Base-by-base conservation (phyloP, 495 filamentous ascomycete genomes). In the Penicillium malachiteum region DNA sequence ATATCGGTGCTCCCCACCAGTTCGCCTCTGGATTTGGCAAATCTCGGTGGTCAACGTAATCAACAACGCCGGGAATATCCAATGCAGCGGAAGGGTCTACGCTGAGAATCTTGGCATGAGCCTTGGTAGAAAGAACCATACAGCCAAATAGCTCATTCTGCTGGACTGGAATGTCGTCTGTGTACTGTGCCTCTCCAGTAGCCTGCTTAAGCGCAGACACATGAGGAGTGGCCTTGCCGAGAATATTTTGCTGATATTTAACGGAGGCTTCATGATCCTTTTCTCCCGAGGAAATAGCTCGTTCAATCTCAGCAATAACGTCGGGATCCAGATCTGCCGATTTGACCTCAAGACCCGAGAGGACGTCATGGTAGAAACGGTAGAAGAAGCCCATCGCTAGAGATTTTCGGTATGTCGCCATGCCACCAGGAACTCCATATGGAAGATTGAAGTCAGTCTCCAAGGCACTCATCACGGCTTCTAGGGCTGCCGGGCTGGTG, bases 131-230 rank as follows among this genome's bases (percentile, higher is more conserved):
- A 16, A 98, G 78, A 3, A 98, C 91, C 55, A 97, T 71, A 59
- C 86, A 90, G 5, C 87, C 94, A 58, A 90, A 92, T 5, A 97
- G 78, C 73, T 97, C 93, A 59, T 95, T 95, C 70, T 84, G 87
- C 49, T 91, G 82, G 8, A 85, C 78, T 3, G 92, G 93, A 38
- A 96, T 96, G 62, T 98, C 94, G 65, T 98, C 94, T 0, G 90
- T 96, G 65, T 98, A 98, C 57, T 96, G 90, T 12, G 94, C 94
- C 74, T 96, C 89, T 47, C 94, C 94, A 13, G 91, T 96, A 21
- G 85, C 85, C 67, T 98, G 94, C 73, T 97, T 96, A 66, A 98
- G 69, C 5, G 94, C 94, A 1, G 94, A 89, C 48, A 97, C 86
- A 71, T 98, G 94, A 4, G 87, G 87, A 40, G 83, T 86, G 17